Conservation (phyloP, 2,329 filamentous ascomycete species). For the Bretziella fagacearum region DNA sequence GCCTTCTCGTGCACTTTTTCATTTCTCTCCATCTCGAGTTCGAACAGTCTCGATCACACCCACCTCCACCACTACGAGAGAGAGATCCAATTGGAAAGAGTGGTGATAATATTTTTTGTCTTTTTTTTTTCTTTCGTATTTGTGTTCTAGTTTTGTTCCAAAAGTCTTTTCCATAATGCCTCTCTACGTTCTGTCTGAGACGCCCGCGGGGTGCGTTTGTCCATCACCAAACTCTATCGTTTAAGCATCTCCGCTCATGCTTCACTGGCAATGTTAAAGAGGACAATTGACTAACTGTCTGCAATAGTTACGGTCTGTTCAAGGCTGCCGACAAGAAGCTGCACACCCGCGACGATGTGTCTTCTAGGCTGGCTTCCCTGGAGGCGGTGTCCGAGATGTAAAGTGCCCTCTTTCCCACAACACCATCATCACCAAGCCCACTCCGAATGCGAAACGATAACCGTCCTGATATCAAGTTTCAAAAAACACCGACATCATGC, state of each 20-base stretch:
- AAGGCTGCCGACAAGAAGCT: conserved; percentile 99
- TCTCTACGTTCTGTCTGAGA: conserved; percentile 86
- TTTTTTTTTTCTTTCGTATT: conserved; percentile 7
- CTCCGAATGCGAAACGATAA: background rate
- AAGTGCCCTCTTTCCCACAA: conserved; percentile 24
- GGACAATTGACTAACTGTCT: conserved; percentile 8
- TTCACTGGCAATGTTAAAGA: no score
- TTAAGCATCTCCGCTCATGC: background rate
- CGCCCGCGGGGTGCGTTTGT: conserved; percentile 54
- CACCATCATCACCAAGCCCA: background rate
- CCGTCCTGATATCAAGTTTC: background rate
- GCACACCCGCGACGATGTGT: conserved; percentile 69
- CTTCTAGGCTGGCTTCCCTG: conserved; percentile 55
- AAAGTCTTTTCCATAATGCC: conserved; percentile 21
- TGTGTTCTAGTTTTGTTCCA: background rate
- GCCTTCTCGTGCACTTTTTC: conserved; percentile 12
- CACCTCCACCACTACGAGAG: conserved; percentile 11
- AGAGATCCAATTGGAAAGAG: conserved; percentile 11
- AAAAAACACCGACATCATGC: background rate
- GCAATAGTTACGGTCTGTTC: conserved; percentile 76
- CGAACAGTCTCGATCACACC: conserved; percentile 4
- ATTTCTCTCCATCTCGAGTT: conserved; percentile 10
- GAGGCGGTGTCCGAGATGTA: conserved; percentile 78
- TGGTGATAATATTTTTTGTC: conserved; percentile 6
- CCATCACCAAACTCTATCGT: background rate